These are phyloP conservation scores for Sarocladium oryzae DNA, from an alignment of 2,329 filamentous ascomycete species.

Conservation along the genomic window DNA sequence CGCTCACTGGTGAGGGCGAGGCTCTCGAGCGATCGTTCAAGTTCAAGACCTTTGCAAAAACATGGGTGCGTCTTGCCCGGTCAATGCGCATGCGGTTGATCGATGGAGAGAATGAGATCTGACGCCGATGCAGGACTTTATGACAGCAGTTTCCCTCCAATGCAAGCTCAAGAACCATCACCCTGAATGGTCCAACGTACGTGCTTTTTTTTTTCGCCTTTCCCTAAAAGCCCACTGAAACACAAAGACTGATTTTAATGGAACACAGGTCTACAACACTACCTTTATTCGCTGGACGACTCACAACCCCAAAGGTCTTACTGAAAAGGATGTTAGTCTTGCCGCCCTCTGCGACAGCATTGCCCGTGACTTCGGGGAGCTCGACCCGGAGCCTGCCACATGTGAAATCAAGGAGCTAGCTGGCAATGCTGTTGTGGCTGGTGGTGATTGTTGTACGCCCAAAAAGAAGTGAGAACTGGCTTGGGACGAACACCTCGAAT, in stretches of 20 bases:
- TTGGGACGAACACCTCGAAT: too few species aligned
- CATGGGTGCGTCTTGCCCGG: slow-evolving; percentile 44
- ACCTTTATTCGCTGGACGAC: slow-evolving; percentile 69
- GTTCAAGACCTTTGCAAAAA: slow-evolving; percentile 60
- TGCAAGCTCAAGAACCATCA: slow-evolving; percentile 65
- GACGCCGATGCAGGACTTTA: slow-evolving; percentile 73
- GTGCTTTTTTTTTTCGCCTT: too few species aligned
- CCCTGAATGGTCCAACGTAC: slow-evolving; percentile 69
- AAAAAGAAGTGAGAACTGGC: slow-evolving; percentile 26
- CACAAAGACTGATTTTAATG: neutral
- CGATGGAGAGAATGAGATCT: too few species aligned
- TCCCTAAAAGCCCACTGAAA: too few species aligned
- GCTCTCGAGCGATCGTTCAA: slow-evolving; percentile 54
- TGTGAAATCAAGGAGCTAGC: slow-evolving; percentile 37
- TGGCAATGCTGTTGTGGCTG: slow-evolving; percentile 36
- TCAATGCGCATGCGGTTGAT: neutral
- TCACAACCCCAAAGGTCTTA: slow-evolving; percentile 60
- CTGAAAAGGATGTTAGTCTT: slow-evolving; percentile 54
- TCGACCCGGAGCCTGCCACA: slow-evolving; percentile 26
- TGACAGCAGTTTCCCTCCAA: slow-evolving; percentile 63
- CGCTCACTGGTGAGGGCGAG: slow-evolving; percentile 40
- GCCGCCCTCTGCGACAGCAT: slow-evolving; percentile 56
- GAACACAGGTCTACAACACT: slow-evolving; percentile 58
- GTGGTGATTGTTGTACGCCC: slow-evolving; percentile 48
- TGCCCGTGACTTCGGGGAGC: slow-evolving; percentile 51